phyloP scores from a whole-genome alignment of 2,329 filamentous ascomycete species.

The Lecanicillium sp. region DNA sequence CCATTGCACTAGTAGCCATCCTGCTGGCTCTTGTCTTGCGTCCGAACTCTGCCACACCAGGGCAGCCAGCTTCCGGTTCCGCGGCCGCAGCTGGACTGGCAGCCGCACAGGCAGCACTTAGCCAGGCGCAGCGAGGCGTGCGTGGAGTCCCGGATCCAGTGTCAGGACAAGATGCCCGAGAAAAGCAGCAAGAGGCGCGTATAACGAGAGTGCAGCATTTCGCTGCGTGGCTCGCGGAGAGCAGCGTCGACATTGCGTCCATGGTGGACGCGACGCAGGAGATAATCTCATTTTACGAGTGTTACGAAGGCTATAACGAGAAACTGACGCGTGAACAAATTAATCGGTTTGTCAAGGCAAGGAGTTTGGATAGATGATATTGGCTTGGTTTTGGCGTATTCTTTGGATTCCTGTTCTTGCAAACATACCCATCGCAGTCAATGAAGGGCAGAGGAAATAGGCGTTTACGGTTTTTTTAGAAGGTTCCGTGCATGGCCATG shows the following conservation, averaged over 20 bases:
- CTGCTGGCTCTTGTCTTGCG: constrained; percentile 77
- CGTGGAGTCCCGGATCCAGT: background rate
- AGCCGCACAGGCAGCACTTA: constrained; percentile 39
- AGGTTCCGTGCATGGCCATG: too few relatives aligned
- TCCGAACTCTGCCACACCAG: constrained; percentile 33
- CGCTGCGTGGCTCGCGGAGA: constrained; percentile 77
- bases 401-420: constrained; percentile 2
- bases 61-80: constrained; percentile 20
- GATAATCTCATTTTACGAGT: constrained; percentile 81
- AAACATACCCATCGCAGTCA: too few relatives aligned
- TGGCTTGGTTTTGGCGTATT: background rate
- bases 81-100: constrained; percentile 35
- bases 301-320: constrained; percentile 52
- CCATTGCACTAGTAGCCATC: constrained; percentile 79
- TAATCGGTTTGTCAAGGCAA: constrained; percentile 50
- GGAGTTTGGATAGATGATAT: constrained; percentile 42
- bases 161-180: constrained; percentile 28
- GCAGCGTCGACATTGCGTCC: constrained; percentile 72
- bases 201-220: constrained; percentile 58
- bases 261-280: constrained; percentile 89
- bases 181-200: constrained; percentile 43
- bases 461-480: too few relatives aligned
- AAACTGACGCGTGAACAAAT: constrained; percentile 51
- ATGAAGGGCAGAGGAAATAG: too few relatives aligned
- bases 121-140: constrained; percentile 32